A percentile compares a stretch with the other conserved stretches of the same genome.
phyloP scores from a whole-genome alignment of 1,139 yeast species.

The Yamadazyma kanchanaburiensis region DNA sequence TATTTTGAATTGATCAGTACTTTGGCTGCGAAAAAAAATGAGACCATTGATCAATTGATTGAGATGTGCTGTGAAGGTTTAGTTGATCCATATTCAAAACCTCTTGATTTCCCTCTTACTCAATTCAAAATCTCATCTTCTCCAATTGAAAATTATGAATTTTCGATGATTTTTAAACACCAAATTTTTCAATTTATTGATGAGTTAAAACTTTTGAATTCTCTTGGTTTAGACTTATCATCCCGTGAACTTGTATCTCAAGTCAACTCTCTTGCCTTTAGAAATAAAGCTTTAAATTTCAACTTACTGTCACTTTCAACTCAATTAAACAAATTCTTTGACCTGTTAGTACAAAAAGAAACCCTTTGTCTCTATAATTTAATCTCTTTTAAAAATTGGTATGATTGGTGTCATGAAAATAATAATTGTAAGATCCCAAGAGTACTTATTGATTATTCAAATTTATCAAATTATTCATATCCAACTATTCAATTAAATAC shows the following conservation, averaged over 20 bases:
- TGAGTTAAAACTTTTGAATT: conserved; percentile 13
- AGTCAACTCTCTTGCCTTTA: conserved; percentile 5
- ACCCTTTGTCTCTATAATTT: conserved; percentile 9
- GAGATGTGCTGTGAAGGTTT: conserved; percentile 7
- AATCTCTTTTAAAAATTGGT: conserved; percentile 12
- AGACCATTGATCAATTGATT: neutral
- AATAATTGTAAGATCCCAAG: conserved; percentile 7
- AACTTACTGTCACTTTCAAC: conserved; percentile 6
- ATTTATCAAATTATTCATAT: conserved; percentile 11
- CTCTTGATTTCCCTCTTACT: conserved; percentile 8
- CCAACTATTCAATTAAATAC: conserved; percentile 8
- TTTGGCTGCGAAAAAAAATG: neutral
- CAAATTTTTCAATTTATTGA: conserved; percentile 13
- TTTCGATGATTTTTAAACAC: conserved; percentile 14
- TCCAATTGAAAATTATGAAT: conserved; percentile 14
- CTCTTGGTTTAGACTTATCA: conserved; percentile 8
- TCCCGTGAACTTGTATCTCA: conserved; percentile 1
- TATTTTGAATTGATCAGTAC: conserved; percentile 3
- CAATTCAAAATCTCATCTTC: conserved; percentile 12
- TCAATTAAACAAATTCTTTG: conserved; percentile 7
- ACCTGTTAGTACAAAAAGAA: conserved; percentile 8
- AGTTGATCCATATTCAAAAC: conserved; percentile 5
- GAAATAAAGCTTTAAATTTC: conserved; percentile 4
- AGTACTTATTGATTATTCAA: conserved; percentile 12
- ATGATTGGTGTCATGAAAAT: conserved; percentile 15